These are phyloP conservation scores for Dendryphion nanum DNA, from an alignment of 2,329 filamentous ascomycete species.

Conservation along the genomic window DNA sequence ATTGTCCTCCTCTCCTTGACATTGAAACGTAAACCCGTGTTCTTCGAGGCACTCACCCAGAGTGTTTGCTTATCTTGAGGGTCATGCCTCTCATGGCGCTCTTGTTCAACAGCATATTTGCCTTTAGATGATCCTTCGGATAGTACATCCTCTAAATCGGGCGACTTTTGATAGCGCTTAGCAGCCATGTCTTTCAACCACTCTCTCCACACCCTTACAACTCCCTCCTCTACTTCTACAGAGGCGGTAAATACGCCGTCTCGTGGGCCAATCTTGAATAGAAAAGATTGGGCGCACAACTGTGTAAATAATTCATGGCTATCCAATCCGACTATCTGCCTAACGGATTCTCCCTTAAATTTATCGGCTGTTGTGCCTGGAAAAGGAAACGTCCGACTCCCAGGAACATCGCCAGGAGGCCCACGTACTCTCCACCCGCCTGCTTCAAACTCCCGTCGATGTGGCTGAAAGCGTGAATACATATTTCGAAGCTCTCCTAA, in stretches of 20 bases:
- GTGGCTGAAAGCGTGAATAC: conserved; percentile 71
- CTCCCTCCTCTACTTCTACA: conserved; percentile 64
- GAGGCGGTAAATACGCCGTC: conserved; percentile 63
- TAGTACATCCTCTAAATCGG: conserved; percentile 14
- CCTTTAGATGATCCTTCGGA: conserved; percentile 22
- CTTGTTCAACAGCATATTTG: conserved; percentile 16
- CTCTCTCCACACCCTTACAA: conserved; percentile 68
- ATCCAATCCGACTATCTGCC: conserved; percentile 64
- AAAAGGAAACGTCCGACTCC: conserved; percentile 43
- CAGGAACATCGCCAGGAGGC: conserved; percentile 49
- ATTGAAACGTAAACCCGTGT: conserved; percentile 67
- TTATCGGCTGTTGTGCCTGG: conserved; percentile 25
- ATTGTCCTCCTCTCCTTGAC: conserved; percentile 55
- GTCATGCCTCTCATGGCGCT: conserved; percentile 7
- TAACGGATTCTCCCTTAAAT: conserved; percentile 46
- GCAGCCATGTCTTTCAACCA: conserved; percentile 60
- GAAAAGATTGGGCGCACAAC: conserved; percentile 64
- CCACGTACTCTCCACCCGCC: conserved; percentile 33
- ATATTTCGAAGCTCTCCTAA: conserved; percentile 54
- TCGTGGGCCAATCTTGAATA: conserved; percentile 65
- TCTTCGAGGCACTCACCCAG: conserved; percentile 65
- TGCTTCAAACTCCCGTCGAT: conserved; percentile 54
- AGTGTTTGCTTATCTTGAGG: conserved; percentile 48
- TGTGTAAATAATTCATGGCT: conserved; percentile 72
- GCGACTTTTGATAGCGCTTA: conserved; percentile 12